Percentiles rank a stretch among this genome's conserved stretches.
Evolutionary conservation across 2,329 filamentous ascomycete species (phyloP).

Genomic region (Aphanocladium album): DNA sequence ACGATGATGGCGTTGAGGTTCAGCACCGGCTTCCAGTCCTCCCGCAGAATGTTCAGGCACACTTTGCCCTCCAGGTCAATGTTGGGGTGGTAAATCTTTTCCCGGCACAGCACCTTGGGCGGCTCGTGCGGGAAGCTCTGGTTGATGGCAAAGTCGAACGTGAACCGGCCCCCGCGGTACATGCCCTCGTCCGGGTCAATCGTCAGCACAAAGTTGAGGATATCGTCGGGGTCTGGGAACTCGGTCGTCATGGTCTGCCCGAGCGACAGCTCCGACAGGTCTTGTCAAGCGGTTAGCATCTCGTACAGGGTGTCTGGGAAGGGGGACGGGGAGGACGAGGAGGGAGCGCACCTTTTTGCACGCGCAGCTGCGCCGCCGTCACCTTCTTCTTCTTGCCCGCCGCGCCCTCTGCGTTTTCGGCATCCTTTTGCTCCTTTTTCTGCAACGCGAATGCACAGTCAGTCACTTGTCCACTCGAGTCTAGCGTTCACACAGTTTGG

Average conservation of each 20-base stretch:
- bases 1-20: conserved; percentile 97
- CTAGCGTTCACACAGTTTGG: too few species aligned
- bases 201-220: conserved; percentile 75
- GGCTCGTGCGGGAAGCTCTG: conserved; percentile 96
- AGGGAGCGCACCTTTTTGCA: conserved; percentile 72
- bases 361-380: conserved; percentile 87
- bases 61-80: conserved; percentile 98
- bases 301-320: neutral
- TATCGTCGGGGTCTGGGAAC: conserved; percentile 79
- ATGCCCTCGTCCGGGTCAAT: conserved; percentile 81
- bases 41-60: conserved; percentile 91
- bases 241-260: conserved; percentile 75
- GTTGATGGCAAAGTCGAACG: conserved; percentile 87
- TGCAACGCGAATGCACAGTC: conserved; percentile 34
- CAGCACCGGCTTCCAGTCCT: conserved; percentile 98
- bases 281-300: conserved; percentile 41
- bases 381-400: conserved; percentile 97
- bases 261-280: conserved; percentile 75
- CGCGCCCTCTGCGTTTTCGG: conserved; percentile 71
- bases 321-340: neutral
- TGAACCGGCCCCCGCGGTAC: conserved; percentile 84
- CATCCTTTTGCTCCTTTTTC: conserved; percentile 96
- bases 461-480: conserved; percentile 14
- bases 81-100: conserved; percentile 99
- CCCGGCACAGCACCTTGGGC: conserved; percentile 91